phyloP scores from a whole-genome alignment of 169 alveolate genomes.

The Amoebophrya sp. region DNA sequence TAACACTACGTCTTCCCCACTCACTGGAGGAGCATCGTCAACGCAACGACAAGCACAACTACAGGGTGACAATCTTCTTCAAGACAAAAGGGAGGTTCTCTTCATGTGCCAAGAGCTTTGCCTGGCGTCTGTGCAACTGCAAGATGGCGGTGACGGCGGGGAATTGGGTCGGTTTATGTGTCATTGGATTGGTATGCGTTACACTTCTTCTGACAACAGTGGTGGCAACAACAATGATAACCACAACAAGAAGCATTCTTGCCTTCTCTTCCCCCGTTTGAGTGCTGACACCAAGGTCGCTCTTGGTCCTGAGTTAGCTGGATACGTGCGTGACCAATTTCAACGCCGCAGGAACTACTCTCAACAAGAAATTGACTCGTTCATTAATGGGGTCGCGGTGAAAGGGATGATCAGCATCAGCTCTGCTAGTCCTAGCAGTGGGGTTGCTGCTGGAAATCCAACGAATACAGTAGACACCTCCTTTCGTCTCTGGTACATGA shows the following conservation, averaged over 20 bases:
- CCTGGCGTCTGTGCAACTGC: not conserved
- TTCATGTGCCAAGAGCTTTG: not conserved
- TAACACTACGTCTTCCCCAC: not conserved
- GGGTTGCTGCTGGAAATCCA: not conserved
- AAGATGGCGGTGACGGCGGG: slow-evolving; percentile 6
- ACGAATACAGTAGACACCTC: not conserved
- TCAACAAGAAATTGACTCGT: not conserved
- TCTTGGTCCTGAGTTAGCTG: not conserved
- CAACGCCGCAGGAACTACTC: not conserved
- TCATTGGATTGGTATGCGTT: not conserved
- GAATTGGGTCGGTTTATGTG: not conserved
- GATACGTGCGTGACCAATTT: not conserved
- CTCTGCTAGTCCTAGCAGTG: not conserved
- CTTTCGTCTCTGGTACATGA: not conserved
- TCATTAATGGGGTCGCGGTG: not conserved
- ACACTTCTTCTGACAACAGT: not conserved
- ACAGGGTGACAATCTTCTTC: not conserved
- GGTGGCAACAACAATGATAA: not conserved
- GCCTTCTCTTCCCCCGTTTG: not conserved
- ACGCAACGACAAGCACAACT: not conserved
- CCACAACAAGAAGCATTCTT: not conserved
- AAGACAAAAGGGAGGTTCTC: not conserved
- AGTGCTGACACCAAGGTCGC: not conserved
- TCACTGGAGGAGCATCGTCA: not conserved
- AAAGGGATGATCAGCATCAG: not conserved